These are phyloP conservation scores for Lophiostoma macrostomum DNA, from an alignment of 495 filamentous ascomycete genomes.

Conservation along the genomic window DNA sequence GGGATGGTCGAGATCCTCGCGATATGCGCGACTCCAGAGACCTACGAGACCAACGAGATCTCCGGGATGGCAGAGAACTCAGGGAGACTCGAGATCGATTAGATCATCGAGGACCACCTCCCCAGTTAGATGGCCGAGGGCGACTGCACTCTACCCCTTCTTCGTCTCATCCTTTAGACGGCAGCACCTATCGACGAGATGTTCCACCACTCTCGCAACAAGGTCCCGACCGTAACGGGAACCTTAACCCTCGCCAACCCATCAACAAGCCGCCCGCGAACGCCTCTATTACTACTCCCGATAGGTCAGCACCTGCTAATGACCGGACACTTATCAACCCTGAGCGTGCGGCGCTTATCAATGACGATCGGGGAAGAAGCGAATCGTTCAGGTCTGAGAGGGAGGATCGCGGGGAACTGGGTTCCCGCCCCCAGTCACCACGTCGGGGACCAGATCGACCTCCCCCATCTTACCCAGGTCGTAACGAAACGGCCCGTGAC, in stretches of 20 bases:
- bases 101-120: conserved; percentile 12
- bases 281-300: conserved; percentile 6
- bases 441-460: conserved; percentile 45
- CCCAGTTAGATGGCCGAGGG: conserved; percentile 11
- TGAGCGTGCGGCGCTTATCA: conserved; percentile 55
- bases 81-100: conserved; percentile 10
- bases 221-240: conserved; percentile 8
- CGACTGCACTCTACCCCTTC: conserved; percentile 17
- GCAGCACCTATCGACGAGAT: conserved; percentile 19
- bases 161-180: neutral
- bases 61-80: conserved; percentile 14
- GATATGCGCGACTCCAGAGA: conserved; percentile 15
- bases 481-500: conserved; percentile 45
- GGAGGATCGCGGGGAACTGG: conserved; percentile 48
- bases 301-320: conserved; percentile 15
- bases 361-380: conserved; percentile 25
- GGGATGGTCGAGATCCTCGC: conserved; percentile 15
- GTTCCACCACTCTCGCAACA: neutral
- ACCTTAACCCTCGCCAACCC: neutral
- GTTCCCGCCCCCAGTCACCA: conserved; percentile 51
- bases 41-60: conserved; percentile 16
- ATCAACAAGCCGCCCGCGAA: conserved; percentile 3
- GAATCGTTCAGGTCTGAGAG: conserved; percentile 36
- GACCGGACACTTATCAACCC: conserved; percentile 50
- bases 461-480: conserved; percentile 36